Conservation (phyloP, 495 filamentous ascomycete species). For the Aspergillus cristatus region DNA sequence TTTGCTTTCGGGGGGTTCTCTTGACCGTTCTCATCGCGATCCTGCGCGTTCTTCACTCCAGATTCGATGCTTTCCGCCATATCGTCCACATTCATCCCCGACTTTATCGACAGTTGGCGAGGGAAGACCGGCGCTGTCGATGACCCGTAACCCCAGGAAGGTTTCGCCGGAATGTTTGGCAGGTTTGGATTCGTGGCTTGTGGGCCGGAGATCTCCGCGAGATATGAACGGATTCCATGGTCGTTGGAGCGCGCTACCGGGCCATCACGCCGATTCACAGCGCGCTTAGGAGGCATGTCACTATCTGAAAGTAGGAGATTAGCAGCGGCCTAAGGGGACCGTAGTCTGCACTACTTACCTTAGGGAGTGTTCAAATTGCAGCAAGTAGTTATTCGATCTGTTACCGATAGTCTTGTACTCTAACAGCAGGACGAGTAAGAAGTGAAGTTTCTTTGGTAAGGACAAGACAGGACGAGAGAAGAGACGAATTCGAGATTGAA, state of each 20-base stretch:
- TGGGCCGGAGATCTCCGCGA: slow-evolving; percentile 7
- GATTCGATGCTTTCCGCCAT: slow-evolving; percentile 20
- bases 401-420: too few species aligned
- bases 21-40: slow-evolving; percentile 8
- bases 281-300: slow-evolving; percentile 24
- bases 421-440: too few species aligned
- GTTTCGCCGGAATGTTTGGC: slow-evolving; percentile 20
- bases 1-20: background rate
- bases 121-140: slow-evolving; percentile 19
- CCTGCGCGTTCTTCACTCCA: slow-evolving; percentile 15
- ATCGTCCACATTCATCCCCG: slow-evolving; percentile 12
- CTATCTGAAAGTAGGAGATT: too few species aligned
- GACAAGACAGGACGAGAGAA: too few species aligned
- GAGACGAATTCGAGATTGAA: too few species aligned
- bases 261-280: slow-evolving; percentile 4
- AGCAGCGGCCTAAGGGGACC: too few species aligned
- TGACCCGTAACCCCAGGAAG: slow-evolving; percentile 29
- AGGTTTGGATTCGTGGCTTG: slow-evolving; percentile 9
- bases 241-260: background rate
- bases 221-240: slow-evolving; percentile 4
- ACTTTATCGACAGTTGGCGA: slow-evolving; percentile 9
- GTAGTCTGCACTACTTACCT: too few species aligned
- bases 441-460: too few species aligned
- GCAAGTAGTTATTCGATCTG: too few species aligned
- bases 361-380: too few species aligned